Evolutionary conservation across 768 basidiomycete species (phyloP), one percentile per base, ranked within the genome.

Genomic region (Lentinula sp.): DNA sequence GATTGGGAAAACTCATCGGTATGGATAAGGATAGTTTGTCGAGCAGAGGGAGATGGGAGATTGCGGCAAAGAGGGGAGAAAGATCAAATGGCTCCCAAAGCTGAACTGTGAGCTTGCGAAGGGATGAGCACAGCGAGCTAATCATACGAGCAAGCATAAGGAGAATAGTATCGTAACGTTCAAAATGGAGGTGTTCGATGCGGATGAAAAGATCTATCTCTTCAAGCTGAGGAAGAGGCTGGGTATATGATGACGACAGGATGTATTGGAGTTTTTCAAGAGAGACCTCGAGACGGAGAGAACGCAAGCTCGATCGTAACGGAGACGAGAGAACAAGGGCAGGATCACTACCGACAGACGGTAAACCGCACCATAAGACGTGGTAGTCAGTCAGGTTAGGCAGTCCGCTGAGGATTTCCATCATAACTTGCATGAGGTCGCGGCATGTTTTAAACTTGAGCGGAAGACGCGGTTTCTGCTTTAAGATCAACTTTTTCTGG

Each of bases 331-430:
- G 65, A 34, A 71, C 63, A 42, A 65, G 65, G 35, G 59, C 62
- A n/a, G 68, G 62, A 54, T 48, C 23, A 40, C 54, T 40, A n/a
- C 58, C 31, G 16, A 58, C 59, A 13, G 66, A 53, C 35, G 75
- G 75, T 18, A 79, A 71, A 16, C 78, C 78, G 37, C 70, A 75
- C 81, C 80, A 83, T 42, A 77, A 76, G 61, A 83, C 77, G 61
- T 81, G 77, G 66, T 80, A 80, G 64, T 80, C 77, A 13, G 74
- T 76, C 10, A 83, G 70, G 57, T 79, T 76, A 18, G 77, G 78
- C 7, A 83, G 71, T 1, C 74, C 71, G 16, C 72, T 71, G 18
- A 83, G 73, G 18, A 80, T 76, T 28, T 80, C 74, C 11, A 76
- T 67, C 69, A 82, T 70, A 13, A 74, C 67, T 48, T 71, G 70